Conservation (phyloP, 83 land plant genomes). For the Diphasiastrum complanatum region DNA sequence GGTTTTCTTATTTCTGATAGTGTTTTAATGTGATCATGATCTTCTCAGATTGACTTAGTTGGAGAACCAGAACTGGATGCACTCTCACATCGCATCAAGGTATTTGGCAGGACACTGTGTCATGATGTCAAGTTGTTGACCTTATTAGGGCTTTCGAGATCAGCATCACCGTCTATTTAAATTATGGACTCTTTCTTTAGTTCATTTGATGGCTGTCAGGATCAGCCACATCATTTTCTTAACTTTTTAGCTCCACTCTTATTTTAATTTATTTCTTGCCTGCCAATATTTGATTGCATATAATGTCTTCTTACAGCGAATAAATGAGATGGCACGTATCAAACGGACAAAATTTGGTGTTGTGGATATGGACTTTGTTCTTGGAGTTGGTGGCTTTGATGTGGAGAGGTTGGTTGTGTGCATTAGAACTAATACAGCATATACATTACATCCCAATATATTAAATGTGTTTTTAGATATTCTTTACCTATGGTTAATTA, state of each 20-base stretch:
- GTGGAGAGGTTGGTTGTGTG: conserved; percentile 59
- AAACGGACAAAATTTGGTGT: conserved; percentile 65
- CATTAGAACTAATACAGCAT: not conserved
- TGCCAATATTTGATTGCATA: too few species aligned
- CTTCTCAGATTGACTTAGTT: conserved; percentile 76
- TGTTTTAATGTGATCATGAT: conserved; percentile 1
- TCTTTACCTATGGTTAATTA: too few species aligned
- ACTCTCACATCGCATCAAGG: conserved; percentile 58
- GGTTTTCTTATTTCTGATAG: not conserved
- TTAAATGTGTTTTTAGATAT: conserved; percentile 2
- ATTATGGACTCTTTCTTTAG: too few species aligned
- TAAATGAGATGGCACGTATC: conserved; percentile 71
- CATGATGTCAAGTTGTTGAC: not conserved
- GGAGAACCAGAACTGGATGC: conserved; percentile 49
- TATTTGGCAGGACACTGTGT: conserved; percentile 4
- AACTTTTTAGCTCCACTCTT: too few species aligned
- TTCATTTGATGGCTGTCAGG: too few species aligned
- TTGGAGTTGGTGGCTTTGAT: conserved; percentile 99
- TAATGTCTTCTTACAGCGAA: conserved; percentile 41
- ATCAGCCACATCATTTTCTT: too few species aligned
- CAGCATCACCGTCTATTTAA: too few species aligned
- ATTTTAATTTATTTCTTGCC: too few species aligned
- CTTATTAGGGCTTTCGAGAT: too few species aligned
- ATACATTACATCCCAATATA: not conserved
- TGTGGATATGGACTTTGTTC: conserved; percentile 94